Evolutionary conservation across 768 basidiomycete genomes (phyloP), one percentile per base, ranked within the genome.

Genomic region (Dentipellis fragilis): DNA sequence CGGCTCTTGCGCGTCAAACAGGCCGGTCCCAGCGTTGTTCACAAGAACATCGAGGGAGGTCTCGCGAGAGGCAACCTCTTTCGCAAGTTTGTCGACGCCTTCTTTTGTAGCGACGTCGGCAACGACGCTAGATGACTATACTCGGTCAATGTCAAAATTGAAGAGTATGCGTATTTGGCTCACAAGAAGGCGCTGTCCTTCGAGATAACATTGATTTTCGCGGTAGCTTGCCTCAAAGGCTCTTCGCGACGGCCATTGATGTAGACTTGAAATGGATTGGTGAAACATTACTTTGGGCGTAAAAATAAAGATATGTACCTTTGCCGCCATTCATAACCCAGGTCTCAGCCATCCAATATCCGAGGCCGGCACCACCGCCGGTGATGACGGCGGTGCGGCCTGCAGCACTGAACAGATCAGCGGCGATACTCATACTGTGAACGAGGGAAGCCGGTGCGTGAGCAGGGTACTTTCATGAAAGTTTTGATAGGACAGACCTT

Each of bases 241-340:
- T 79, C 74, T n/a, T 73, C 66, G 46, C 85, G 73, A 17, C 86
- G 77, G 36, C 84, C 85, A 29, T 29, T 29, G 6, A 29, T 29
- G 29, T 29, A 29, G 6, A 29, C 29, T 29, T 29, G 29, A 3
- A 29, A 29, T 29, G 29, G 29, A 29, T 29, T 3, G 6, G 29
- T 29, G 29, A 6, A 29, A 29, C 29, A 29, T 29, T 3, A 6
- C 3, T 29, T 29, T 29, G 6, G 29, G 29, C 29, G 29, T 29
- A 3, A 3, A 29, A 29, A 29, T 6, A 6, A 29, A 6, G 6
- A 12, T 88, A 69, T 92, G 68, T 91, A 90, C 3, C 91, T 89
- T 0, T 76, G 81, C 1, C 88, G 87, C 29, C 89, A 89, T 60
- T 89, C 89, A 64, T 80, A 77, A 64, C 89, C 89, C 10, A 91